These are phyloP conservation scores for Macadamia integrifolia DNA, from an alignment of 164 flowering plant genomes.

Conservation along the genomic window DNA sequence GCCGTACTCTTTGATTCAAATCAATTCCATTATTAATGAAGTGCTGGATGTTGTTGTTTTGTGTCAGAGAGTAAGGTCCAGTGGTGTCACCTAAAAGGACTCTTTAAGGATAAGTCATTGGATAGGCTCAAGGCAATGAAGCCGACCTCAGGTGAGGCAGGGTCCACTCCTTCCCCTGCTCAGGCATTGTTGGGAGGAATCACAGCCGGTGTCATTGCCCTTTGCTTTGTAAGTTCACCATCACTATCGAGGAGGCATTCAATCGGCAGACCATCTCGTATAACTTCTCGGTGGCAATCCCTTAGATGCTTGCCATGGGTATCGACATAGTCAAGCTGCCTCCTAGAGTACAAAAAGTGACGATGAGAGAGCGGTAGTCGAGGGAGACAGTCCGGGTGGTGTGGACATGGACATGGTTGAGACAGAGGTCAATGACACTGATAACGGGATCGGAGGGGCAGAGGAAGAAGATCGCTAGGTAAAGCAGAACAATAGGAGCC, in stretches of 20 bases:
- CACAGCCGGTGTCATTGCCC: conserved; percentile 72
- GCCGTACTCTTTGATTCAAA: not conserved
- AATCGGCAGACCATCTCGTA: conserved; percentile 78
- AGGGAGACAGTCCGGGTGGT: conserved; percentile 33
- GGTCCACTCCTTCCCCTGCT: conserved; percentile 56
- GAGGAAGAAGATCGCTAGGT: conserved; percentile 35
- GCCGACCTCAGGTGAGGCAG: conserved; percentile 37
- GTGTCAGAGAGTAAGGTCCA: conserved; percentile 67
- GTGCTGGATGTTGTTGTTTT: conserved; percentile 2
- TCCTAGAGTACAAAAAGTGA: conserved; percentile 64
- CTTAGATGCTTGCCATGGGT: conserved; percentile 43
- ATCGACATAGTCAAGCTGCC: conserved; percentile 49
- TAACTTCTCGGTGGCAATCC: conserved; percentile 60
- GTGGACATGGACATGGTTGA: conserved; percentile 36
- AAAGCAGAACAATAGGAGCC: conserved; percentile 28
- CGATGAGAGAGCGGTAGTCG: conserved; percentile 36
- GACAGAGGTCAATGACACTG: conserved; percentile 39
- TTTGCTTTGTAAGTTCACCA: conserved; percentile 79
- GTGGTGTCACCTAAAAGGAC: conserved; percentile 53
- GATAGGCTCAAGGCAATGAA: conserved; percentile 68
- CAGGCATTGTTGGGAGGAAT: conserved; percentile 81
- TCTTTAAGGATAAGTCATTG: conserved; percentile 71
- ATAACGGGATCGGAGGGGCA: conserved; percentile 71
- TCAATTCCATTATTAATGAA: not conserved
- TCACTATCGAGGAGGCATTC: conserved; percentile 69